A percentile compares a stretch with the other conserved stretches of the same genome.
These are phyloP conservation scores for Pleurotus giganteus DNA, from an alignment of 768 basidiomycete genomes.

Conservation along the genomic window DNA sequence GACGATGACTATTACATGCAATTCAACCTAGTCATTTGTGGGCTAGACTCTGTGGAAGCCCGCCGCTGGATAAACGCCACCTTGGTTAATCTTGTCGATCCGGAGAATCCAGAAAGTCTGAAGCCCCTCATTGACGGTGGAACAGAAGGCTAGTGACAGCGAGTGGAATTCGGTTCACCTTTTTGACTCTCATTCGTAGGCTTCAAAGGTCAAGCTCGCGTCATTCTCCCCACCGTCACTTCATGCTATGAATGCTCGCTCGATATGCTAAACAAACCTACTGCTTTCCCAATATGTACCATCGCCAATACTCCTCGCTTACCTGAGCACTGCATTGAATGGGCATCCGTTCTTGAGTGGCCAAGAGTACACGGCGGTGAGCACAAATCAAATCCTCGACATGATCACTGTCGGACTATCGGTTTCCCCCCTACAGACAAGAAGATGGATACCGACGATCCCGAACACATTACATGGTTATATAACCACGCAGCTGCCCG, in stretches of 20 bases:
- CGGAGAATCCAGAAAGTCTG: slow-evolving; percentile 88
- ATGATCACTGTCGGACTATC: not conserved
- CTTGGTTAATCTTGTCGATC: slow-evolving; percentile 90
- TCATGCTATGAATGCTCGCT: slow-evolving; percentile 98
- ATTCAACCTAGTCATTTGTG: slow-evolving; percentile 96
- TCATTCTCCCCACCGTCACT: slow-evolving; percentile 91
- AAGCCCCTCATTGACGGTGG: slow-evolving; percentile 99
- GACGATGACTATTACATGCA: slow-evolving; percentile 93
- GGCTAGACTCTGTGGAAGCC: slow-evolving; percentile 95
- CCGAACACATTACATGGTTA: slow-evolving; percentile 94
- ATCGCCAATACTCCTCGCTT: slow-evolving; percentile 98
- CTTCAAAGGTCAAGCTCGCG: slow-evolving; percentile 97
- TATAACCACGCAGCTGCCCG: slow-evolving; percentile 78
- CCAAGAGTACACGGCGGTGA: slow-evolving; percentile 87
- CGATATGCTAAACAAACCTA: slow-evolving; percentile 97
- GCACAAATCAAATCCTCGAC: slow-evolving; percentile 8
- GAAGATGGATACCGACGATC: slow-evolving; percentile 96
- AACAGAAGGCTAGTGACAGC: slow-evolving; percentile 73
- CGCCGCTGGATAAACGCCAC: slow-evolving; percentile 99
- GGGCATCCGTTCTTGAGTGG: slow-evolving; percentile 99
- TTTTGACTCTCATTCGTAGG: slow-evolving; percentile 43
- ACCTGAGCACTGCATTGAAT: slow-evolving; percentile 99
- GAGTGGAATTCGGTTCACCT: not conserved
- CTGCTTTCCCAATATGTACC: slow-evolving; percentile 96
- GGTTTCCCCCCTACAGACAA: slow-evolving; percentile 54